These are phyloP conservation scores for Volvox africanus DNA, from an alignment of 139 green algal genomes.

Conservation along the genomic window DNA sequence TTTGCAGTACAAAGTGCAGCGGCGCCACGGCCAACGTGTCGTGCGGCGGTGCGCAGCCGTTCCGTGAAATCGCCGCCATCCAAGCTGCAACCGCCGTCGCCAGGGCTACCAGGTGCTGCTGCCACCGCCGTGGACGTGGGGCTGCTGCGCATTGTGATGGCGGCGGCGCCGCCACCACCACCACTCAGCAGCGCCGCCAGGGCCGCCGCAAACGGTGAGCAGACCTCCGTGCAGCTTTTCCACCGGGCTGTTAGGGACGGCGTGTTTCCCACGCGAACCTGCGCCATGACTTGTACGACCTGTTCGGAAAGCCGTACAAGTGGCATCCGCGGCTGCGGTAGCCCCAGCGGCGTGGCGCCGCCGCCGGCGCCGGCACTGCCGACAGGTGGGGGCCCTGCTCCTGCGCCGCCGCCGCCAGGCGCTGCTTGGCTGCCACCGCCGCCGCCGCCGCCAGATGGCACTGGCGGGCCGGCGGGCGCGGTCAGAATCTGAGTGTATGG, in stretches of 20 bases:
- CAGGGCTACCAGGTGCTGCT: not conserved
- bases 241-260: not conserved
- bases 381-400: not conserved
- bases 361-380: not conserved
- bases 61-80: not conserved
- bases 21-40: not conserved
- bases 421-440: not conserved
- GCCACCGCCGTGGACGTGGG: not conserved
- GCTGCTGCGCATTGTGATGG: not conserved
- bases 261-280: not conserved
- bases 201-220: constrained; percentile 18
- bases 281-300: not conserved
- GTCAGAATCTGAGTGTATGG: not conserved
- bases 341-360: constrained; percentile 3
- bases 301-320: constrained; percentile 2
- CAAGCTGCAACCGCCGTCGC: not conserved
- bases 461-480: not conserved
- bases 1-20: not conserved
- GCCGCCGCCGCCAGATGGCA: not conserved
- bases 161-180: not conserved
- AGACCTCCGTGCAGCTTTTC: not conserved
- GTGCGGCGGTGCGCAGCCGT: not conserved
- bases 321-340: constrained; percentile 17
- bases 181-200: not conserved
- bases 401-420: not conserved